Evolutionary conservation across 2,329 filamentous ascomycete species (phyloP), one percentile per base, ranked within the genome.

Genomic region (Alternaria sp.): DNA sequence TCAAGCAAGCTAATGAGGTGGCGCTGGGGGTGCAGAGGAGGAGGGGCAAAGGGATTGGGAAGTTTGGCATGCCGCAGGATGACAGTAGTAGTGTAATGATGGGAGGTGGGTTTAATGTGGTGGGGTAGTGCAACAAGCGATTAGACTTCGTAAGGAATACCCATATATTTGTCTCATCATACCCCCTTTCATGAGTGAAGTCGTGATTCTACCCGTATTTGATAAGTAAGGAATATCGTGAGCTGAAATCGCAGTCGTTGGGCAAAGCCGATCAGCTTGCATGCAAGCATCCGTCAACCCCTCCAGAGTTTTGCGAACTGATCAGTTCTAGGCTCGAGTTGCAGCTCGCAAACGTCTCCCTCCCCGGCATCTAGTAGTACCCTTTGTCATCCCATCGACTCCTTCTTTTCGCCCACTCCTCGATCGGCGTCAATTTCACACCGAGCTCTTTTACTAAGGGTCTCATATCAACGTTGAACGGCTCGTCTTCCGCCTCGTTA

Each of bases 401-500:
- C 36, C 70, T 59, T 51, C 51, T 72, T 51, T 68, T 71, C 2
- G 73, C 77, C 78, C 77, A 80, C 24, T 77, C 74, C 54, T 79
- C 78, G 57, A 80, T 76, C 5, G 69, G 61, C 12, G 76, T 77
- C 41, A 80, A 51, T 16, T 62, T 51, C 0, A 76, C 68, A 7
- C 73, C 72, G 51, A 80, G 56, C 48, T 78, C 75, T 42, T 73
- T 57, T 55, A 77, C 49, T 4, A 80, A 68, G 3, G 72, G 64
- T 0, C 51, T 61, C 79, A 80, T 80, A 57, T 81, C 73, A 18
- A 80, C 66, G 24, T 74, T 74, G 56, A 81, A 81, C 26, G 77
- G 78, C 52, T 75, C 70, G 20, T 79, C 77, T 14, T 72, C 71
- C 14, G 73, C 68, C 57, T 81, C 76, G 32, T 80, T 79, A 61